Evolutionary conservation across 495 filamentous ascomycete species (phyloP).

Genomic region (Pyronema omphalodes): DNA sequence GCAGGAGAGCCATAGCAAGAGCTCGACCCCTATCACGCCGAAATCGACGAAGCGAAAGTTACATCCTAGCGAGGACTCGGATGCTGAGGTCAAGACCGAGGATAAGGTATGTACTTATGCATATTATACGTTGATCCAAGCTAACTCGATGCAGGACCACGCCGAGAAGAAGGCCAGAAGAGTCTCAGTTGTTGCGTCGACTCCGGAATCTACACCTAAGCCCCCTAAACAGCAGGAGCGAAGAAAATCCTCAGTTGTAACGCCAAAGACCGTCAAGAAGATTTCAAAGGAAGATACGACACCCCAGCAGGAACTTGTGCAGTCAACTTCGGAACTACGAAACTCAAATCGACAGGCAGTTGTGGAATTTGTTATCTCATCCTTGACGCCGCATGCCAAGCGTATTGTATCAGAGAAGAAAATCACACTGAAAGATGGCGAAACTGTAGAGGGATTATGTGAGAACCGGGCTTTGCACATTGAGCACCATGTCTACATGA

Average conservation of each 20-base stretch:
- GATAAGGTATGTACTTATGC: background rate
- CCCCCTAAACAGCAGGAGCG: background rate
- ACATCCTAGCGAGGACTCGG: constrained; percentile 14
- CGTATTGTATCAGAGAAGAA: constrained; percentile 36
- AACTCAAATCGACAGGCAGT: constrained; percentile 21
- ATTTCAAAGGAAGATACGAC: constrained; percentile 15
- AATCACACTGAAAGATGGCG: constrained; percentile 32
- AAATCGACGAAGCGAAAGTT: constrained; percentile 13
- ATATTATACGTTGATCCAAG: background rate
- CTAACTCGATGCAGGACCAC: background rate
- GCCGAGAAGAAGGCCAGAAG: constrained; percentile 14
- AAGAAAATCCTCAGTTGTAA: constrained; percentile 4
- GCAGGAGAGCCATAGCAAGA: constrained; percentile 3
- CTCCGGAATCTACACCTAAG: background rate
- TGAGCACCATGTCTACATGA: constrained; percentile 49
- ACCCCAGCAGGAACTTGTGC: constrained; percentile 20
- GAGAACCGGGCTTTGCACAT: constrained; percentile 47
- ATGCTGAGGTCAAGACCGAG: constrained; percentile 18
- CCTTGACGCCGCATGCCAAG: constrained; percentile 26
- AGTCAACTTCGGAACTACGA: constrained; percentile 17
- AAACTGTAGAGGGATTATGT: constrained; percentile 34
- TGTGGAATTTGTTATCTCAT: constrained; percentile 14
- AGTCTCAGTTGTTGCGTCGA: constrained; percentile 5
- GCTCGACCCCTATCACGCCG: constrained; percentile 5
- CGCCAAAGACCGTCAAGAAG: background rate